phyloP scores from a whole-genome alignment of 1,284 basidiomycete genomes.

The Moniliophthora roreri region DNA sequence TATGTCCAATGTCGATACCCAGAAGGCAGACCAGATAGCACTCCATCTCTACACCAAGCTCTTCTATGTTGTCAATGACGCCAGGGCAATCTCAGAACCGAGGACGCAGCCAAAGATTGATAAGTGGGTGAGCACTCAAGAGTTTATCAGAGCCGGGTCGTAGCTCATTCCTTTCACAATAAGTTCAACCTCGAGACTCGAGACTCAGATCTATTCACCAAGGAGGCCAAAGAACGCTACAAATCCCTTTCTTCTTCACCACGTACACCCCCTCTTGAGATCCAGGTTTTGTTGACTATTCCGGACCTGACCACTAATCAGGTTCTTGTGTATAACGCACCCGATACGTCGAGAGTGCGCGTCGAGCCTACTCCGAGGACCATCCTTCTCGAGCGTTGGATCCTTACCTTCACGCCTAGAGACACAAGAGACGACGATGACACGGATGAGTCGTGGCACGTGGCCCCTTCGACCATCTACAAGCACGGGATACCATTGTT shows the following conservation, averaged over 20 bases:
- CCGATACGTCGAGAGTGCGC: slow-evolving; percentile 56
- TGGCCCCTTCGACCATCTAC: slow-evolving; percentile 67
- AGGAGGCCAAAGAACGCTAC: slow-evolving; percentile 58
- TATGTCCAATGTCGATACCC: slow-evolving; percentile 49
- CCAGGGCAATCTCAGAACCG: slow-evolving; percentile 55
- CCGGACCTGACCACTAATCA: slow-evolving; percentile 69
- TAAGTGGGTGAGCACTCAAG: slow-evolving; percentile 65
- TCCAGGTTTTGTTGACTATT: slow-evolving; percentile 68
- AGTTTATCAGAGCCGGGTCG: not conserved
- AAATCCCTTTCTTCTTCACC: slow-evolving; percentile 52
- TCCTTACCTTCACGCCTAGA: slow-evolving; percentile 48
- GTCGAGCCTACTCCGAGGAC: slow-evolving; percentile 65
- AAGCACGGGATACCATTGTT: slow-evolving; percentile 80
- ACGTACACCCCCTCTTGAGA: slow-evolving; percentile 49
- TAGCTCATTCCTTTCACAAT: slow-evolving; percentile 5
- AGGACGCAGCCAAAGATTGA: slow-evolving; percentile 51
- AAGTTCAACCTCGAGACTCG: slow-evolving; percentile 82
- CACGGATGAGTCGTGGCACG: slow-evolving; percentile 44
- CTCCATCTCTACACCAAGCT: slow-evolving; percentile 79
- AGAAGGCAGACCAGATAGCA: slow-evolving; percentile 81
- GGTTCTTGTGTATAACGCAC: slow-evolving; percentile 64
- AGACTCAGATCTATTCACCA: slow-evolving; percentile 61
- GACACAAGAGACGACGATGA: slow-evolving; percentile 30
- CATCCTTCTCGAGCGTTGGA: slow-evolving; percentile 76
- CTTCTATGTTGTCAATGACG: slow-evolving; percentile 68